Evolutionary conservation across 768 basidiomycete species (phyloP).

Genomic region (Pleurotus eryngii): DNA sequence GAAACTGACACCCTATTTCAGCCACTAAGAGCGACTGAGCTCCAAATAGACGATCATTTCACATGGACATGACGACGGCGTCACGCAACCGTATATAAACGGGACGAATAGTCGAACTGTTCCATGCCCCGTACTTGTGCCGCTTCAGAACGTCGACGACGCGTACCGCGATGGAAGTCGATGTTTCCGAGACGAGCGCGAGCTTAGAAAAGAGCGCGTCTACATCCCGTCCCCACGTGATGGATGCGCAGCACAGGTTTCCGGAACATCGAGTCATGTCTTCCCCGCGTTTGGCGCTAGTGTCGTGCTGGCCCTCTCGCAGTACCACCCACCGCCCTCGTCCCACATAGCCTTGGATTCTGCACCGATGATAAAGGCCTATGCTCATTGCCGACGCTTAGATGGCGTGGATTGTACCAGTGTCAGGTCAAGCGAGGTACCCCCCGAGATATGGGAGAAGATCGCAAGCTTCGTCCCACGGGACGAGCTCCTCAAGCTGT

Average conservation of each 20-base stretch:
- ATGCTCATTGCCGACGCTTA: not conserved
- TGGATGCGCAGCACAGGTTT: not conserved
- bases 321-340: not conserved
- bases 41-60: slow-evolving; percentile 19
- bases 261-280: not conserved
- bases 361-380: not conserved
- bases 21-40: not conserved
- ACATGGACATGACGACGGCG: slow-evolving; percentile 16
- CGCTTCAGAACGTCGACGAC: not conserved
- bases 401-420: not conserved
- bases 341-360: not conserved
- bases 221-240: not conserved
- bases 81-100: not conserved
- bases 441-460: slow-evolving; percentile 26
- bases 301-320: not conserved
- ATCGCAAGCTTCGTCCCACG: slow-evolving; percentile 24
- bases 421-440: not conserved
- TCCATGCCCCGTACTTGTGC: not conserved
- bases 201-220: not conserved
- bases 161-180: not conserved
- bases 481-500: slow-evolving; percentile 18
- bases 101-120: slow-evolving; percentile 1
- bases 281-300: not conserved
- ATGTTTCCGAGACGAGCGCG: not conserved
- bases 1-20: too few relatives aligned